Conservation (phyloP, 371 early-diverging fungal genomes). For the Lichtheimia ornata region DNA sequence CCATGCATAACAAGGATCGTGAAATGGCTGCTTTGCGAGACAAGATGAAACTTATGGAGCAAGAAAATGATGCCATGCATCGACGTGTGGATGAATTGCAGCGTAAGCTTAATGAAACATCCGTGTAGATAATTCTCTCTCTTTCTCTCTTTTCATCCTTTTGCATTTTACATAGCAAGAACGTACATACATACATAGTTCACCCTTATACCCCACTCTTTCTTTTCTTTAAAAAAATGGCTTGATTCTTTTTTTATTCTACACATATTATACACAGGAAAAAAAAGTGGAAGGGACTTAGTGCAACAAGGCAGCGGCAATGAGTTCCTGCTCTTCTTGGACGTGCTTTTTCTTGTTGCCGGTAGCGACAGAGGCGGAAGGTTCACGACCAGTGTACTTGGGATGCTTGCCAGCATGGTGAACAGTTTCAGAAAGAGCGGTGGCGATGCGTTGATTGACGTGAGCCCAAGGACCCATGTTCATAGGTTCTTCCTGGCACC, state of each 20-base stretch:
- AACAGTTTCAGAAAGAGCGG: conserved; percentile 74
- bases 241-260: too few species aligned
- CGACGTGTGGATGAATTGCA: conserved; percentile 16
- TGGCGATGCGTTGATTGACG: conserved; percentile 86
- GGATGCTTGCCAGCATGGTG: conserved; percentile 64
- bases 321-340: conserved; percentile 86
- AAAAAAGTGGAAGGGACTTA: background rate
- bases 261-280: background rate
- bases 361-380: conserved; percentile 93
- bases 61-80: conserved; percentile 20
- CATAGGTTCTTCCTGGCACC: conserved; percentile 95
- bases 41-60: conserved; percentile 23
- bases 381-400: conserved; percentile 89
- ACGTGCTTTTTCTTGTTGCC: conserved; percentile 96
- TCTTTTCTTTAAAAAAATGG: background rate
- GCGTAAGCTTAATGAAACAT: conserved; percentile 9
- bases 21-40: conserved; percentile 28
- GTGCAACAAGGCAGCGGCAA: conserved; percentile 77
- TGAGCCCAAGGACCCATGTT: conserved; percentile 93
- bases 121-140: background rate
- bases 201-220: background rate
- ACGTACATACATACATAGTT: background rate
- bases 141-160: background rate
- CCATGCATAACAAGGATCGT: conserved; percentile 28
- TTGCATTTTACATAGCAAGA: background rate